A percentile compares a stretch with the other conserved stretches of the same genome.
phyloP scores from a whole-genome alignment of 2,329 filamentous ascomycete species.

The Apiospora saccharicola region DNA sequence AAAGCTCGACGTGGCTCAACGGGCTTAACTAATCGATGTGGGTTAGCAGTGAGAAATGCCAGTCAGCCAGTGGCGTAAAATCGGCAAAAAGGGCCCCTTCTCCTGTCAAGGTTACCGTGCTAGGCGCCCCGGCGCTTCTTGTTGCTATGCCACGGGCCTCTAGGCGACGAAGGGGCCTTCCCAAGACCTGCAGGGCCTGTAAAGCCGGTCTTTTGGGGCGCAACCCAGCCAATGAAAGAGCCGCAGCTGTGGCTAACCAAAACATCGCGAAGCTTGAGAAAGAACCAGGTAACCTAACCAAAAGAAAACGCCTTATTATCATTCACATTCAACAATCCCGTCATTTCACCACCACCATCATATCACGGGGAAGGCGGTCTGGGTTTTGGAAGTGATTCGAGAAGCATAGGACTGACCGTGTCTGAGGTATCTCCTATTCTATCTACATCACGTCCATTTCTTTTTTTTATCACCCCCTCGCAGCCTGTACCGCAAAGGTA shows the following conservation, averaged over 20 bases:
- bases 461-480: neutral
- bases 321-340: slow-evolving; percentile 25
- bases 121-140: neutral
- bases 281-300: slow-evolving; percentile 29
- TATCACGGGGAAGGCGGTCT: slow-evolving; percentile 15
- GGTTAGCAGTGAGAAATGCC: neutral
- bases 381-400: slow-evolving; percentile 10
- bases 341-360: slow-evolving; percentile 22
- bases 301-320: slow-evolving; percentile 30
- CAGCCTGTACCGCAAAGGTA: slow-evolving; percentile 1
- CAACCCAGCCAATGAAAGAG: slow-evolving; percentile 46
- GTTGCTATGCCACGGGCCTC: slow-evolving; percentile 19
- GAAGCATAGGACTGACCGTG: neutral
- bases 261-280: slow-evolving; percentile 46
- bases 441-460: neutral
- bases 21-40: neutral
- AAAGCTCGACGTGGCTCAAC: slow-evolving; percentile 16
- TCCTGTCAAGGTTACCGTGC: neutral
- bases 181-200: slow-evolving; percentile 13
- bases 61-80: slow-evolving; percentile 6
- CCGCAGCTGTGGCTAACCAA: slow-evolving; percentile 45
- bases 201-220: slow-evolving; percentile 20
- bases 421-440: slow-evolving; percentile 1
- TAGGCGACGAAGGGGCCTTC: slow-evolving; percentile 13
- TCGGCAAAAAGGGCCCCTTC: slow-evolving; percentile 4